These are phyloP conservation scores for Aspergillus haitiensis DNA, from an alignment of 495 filamentous ascomycete species.

Conservation along the genomic window DNA sequence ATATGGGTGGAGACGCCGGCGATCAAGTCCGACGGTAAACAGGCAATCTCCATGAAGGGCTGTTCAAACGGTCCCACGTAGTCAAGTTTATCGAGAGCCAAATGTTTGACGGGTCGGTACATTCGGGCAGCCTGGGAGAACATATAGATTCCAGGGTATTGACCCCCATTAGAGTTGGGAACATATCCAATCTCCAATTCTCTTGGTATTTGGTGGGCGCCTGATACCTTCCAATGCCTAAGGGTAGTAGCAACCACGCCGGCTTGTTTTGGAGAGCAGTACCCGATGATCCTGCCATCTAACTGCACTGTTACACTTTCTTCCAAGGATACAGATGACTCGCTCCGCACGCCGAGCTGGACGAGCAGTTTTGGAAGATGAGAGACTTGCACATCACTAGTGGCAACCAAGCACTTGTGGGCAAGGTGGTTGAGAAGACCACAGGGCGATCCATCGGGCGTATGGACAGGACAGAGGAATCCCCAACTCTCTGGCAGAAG, in stretches of 20 bases:
- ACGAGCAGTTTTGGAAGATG: slow-evolving; percentile 67
- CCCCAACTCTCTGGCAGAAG: slow-evolving; percentile 96
- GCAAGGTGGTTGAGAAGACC: slow-evolving; percentile 93
- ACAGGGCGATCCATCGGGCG: slow-evolving; percentile 92
- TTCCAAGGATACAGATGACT: slow-evolving; percentile 69
- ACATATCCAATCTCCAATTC: slow-evolving; percentile 91
- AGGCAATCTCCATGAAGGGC: slow-evolving; percentile 97
- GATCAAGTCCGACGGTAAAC: slow-evolving; percentile 77
- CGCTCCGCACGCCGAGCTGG: slow-evolving; percentile 72
- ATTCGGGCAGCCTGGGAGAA: slow-evolving; percentile 81
- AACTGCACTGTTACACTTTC: slow-evolving; percentile 87
- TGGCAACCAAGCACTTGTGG: slow-evolving; percentile 90
- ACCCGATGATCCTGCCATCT: slow-evolving; percentile 86
- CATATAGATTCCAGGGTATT: slow-evolving; percentile 95
- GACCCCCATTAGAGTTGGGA: slow-evolving; percentile 79
- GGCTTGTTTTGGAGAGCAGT: slow-evolving; percentile 80
- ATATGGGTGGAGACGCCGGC: slow-evolving; percentile 88
- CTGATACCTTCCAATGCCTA: slow-evolving; percentile 93
- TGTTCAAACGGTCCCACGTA: slow-evolving; percentile 92
- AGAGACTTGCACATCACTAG: slow-evolving; percentile 66
- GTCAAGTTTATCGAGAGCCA: slow-evolving; percentile 80
- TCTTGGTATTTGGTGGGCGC: slow-evolving; percentile 76
- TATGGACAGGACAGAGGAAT: slow-evolving; percentile 96
- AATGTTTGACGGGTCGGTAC: slow-evolving; percentile 88
- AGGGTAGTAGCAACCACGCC: slow-evolving; percentile 77